Percentiles rank a stretch among this genome's conserved stretches.
Conservation (phyloP, 2,329 filamentous ascomycete species). For the Aureobasidium musti region DNA sequence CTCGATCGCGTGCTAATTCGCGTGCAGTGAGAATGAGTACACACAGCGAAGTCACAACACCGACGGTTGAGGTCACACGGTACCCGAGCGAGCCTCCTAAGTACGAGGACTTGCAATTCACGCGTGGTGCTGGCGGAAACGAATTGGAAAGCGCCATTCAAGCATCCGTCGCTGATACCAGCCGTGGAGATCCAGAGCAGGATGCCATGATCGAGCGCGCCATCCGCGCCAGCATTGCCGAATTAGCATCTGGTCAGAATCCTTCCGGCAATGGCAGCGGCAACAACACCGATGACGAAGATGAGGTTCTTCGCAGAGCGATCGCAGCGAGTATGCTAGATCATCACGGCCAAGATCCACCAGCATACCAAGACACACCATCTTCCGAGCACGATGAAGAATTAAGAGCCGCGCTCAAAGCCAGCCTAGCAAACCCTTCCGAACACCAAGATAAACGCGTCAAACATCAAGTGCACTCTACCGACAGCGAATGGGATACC, state of each 20-base stretch:
- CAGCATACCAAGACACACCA: constrained; percentile 15
- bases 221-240: constrained; percentile 69
- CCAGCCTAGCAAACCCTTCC: constrained; percentile 35
- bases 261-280: neutral
- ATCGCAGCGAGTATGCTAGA: constrained; percentile 54
- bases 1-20: constrained; percentile 10
- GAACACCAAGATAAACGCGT: neutral
- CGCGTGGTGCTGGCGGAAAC: constrained; percentile 32
- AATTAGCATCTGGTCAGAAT: constrained; percentile 46
- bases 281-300: constrained; percentile 42
- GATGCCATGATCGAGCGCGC: constrained; percentile 72
- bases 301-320: constrained; percentile 49
- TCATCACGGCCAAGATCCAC: neutral
- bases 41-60: neutral
- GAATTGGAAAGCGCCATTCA: constrained; percentile 73
- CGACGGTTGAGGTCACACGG: constrained; percentile 30
- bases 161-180: constrained; percentile 68
- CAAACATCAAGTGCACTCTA: neutral
- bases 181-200: constrained; percentile 66
- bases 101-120: constrained; percentile 49
- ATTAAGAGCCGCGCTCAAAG: constrained; percentile 42
- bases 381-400: constrained; percentile 35
- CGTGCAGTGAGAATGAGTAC: constrained; percentile 1
- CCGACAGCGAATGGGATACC: constrained; percentile 19
- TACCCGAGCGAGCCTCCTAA: constrained; percentile 38